Evolutionary conservation across 495 filamentous ascomycete genomes (phyloP).

Genomic region (Aspergillus sclerotiicarbonarius): DNA sequence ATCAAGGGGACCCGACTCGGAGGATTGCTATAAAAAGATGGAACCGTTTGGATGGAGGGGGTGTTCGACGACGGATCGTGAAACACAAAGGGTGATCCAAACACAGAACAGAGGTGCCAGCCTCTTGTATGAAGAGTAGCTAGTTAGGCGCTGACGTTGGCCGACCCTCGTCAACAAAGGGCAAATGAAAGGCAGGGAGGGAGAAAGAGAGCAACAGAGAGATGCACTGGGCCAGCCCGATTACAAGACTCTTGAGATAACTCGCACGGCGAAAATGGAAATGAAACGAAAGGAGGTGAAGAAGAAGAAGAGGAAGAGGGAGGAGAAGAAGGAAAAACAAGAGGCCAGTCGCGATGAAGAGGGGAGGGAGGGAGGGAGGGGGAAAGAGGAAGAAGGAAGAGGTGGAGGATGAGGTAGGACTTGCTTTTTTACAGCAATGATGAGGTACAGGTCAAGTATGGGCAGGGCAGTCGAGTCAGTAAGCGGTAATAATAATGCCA

Average conservation of each 20-base stretch:
- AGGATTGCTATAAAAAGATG: conserved; percentile 6
- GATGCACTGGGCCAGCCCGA: conserved; percentile 44
- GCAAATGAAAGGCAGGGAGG: conserved; percentile 25
- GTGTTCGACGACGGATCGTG: conserved; percentile 21
- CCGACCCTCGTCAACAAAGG: conserved; percentile 27
- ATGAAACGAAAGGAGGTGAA: conserved; percentile 36
- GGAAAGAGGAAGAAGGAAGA: background rate
- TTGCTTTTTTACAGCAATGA: conserved; percentile 24
- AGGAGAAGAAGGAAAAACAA: conserved; percentile 19
- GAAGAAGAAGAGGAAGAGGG: conserved; percentile 24
- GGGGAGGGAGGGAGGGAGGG: conserved; percentile 8
- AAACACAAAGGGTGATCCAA: conserved; percentile 22
- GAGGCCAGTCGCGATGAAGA: conserved; percentile 22
- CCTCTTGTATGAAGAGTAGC: conserved; percentile 27
- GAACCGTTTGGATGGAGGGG: conserved; percentile 15
- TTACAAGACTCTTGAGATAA: conserved; percentile 35
- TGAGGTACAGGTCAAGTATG: conserved; percentile 12
- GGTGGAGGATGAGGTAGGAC: conserved; percentile 14
- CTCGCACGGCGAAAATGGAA: conserved; percentile 41
- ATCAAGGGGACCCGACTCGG: background rate
- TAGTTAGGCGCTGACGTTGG: conserved; percentile 20
- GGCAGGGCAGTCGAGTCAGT: conserved; percentile 2
- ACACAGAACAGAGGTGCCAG: conserved; percentile 37
- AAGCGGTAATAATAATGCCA: conserved; percentile 18
- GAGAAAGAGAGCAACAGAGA: conserved; percentile 35